Base-by-base conservation (phyloP, 2,329 filamentous ascomycete species). In the Beauveria sp. region DNA sequence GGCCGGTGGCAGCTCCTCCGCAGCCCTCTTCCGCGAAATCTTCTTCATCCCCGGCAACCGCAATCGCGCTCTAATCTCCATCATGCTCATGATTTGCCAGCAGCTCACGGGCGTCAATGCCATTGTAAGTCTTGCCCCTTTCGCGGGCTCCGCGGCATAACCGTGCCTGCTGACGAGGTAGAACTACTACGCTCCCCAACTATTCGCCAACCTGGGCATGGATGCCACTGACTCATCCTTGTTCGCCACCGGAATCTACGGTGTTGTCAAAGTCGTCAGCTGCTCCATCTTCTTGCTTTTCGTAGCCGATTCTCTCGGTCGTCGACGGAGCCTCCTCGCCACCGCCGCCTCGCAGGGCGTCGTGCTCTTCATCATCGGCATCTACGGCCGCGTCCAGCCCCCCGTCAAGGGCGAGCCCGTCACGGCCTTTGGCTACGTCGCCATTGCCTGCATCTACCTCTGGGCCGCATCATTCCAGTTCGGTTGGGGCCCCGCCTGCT, bases 201-300 rank as follows among this genome's bases (percentile, higher is more conserved):
- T 91, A 67, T 91, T 91, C 75, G 75, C 76, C 50, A 80, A 84
- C 66, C 77, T 90, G 2, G 88, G 88, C 20, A 79, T 91, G 66
- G 72, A 70, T 26, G 76, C 77, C 14, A 85, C 80, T 6, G 72
- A 80, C 45, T 79, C 82, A 46, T 83, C 82, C 20, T 82, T 91
- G 26, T 89, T 91, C 70, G 87, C 88, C 5, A 90, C 88, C 0
- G 88, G 88, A 46, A 82, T 91, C 66, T 91, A 90, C 69, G 88
- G 88, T 28, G 80, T 90, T 60, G 83, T 89, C 61, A 91, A 91
- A 72, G 85, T 88, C 74, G 73, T 79, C 10, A 82, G 84, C 45
- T 89, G 86, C 69, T 78, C 81, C 5, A 69, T 79, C 59, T 91
- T 90, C 77, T 78, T 91, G 28, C 69, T 88, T 65, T 86, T 89